These are phyloP conservation scores for Cercospora zeina DNA, from an alignment of 2,329 filamentous ascomycete genomes.

Conservation along the genomic window DNA sequence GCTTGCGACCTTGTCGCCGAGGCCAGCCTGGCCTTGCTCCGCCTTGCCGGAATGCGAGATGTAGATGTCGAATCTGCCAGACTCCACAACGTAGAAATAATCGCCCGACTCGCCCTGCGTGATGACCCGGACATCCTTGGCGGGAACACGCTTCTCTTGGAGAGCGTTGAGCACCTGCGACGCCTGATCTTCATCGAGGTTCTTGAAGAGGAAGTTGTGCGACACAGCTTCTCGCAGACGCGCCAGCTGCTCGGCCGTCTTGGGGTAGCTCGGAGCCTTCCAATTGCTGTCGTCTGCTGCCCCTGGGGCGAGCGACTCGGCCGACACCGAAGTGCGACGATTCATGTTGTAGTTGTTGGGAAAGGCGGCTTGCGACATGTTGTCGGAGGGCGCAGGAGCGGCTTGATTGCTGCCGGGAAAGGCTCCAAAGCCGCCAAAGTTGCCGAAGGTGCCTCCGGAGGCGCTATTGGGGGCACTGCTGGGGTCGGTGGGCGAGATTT, in stretches of 20 bases:
- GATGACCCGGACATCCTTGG: constrained; percentile 88
- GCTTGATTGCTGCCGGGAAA: constrained; percentile 38
- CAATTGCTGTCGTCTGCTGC: constrained; percentile 83
- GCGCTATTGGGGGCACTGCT: constrained; percentile 34
- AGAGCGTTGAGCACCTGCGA: constrained; percentile 83
- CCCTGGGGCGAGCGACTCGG: constrained; percentile 90
- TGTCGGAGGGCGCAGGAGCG: constrained; percentile 43
- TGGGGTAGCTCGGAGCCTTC: constrained; percentile 81
- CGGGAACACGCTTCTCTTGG: constrained; percentile 91
- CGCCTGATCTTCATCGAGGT: constrained; percentile 91
- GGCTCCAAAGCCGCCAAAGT: constrained; percentile 38
- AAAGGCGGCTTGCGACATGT: constrained; percentile 65
- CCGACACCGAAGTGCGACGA: constrained; percentile 92
- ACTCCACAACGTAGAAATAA: constrained; percentile 96
- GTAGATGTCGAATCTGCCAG: constrained; percentile 84
- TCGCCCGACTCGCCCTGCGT: constrained; percentile 93
- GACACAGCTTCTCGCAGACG: constrained; percentile 80
- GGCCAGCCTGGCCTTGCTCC: constrained; percentile 75
- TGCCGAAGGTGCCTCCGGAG: constrained; percentile 37
- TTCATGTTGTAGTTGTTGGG: constrained; percentile 92
- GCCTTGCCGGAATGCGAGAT: constrained; percentile 77
- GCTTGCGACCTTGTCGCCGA: constrained; percentile 77
- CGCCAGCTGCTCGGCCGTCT: constrained; percentile 75
- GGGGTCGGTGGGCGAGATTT: constrained; percentile 49
- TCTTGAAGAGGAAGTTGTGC: constrained; percentile 89